Evolutionary conservation across 2,329 filamentous ascomycete genomes (phyloP).

Genomic region (Cladophialophora immunda): DNA sequence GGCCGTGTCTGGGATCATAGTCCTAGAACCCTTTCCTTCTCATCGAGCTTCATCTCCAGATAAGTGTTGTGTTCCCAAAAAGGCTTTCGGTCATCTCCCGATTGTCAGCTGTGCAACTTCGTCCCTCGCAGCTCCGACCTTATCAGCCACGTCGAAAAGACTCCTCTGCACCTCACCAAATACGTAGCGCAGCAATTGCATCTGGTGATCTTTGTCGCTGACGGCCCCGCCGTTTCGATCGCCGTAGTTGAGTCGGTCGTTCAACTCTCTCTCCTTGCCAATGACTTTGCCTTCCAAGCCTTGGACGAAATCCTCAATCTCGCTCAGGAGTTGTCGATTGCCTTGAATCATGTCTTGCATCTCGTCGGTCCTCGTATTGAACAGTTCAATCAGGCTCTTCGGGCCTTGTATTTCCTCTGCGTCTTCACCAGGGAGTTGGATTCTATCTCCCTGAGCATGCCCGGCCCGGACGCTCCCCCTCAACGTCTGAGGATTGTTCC

Average conservation of each 20-base stretch:
- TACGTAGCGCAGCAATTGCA: conserved; percentile 57
- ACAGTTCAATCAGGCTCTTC: conserved; percentile 69
- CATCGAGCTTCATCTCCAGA: background rate
- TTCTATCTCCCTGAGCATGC: conserved; percentile 49
- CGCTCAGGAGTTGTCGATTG: conserved; percentile 67
- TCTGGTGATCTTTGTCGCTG: conserved; percentile 55
- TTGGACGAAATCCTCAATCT: conserved; percentile 72
- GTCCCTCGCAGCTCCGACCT: conserved; percentile 68
- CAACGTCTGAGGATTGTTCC: conserved; percentile 43
- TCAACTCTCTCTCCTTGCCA: conserved; percentile 50
- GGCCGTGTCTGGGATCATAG: background rate
- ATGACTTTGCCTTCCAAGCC: conserved; percentile 65
- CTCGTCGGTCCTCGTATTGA: conserved; percentile 69
- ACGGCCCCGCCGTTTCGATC: conserved; percentile 51
- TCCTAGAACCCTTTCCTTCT: background rate
- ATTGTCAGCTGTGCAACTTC: conserved; percentile 65
- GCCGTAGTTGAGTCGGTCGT: conserved; percentile 68
- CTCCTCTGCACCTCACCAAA: conserved; percentile 72
- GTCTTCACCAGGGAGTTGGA: conserved; percentile 58
- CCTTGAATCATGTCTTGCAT: conserved; percentile 66
- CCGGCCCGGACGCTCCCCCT: conserved; percentile 46
- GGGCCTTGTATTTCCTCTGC: conserved; percentile 57
- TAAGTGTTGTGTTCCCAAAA: background rate
- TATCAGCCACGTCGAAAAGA: conserved; percentile 69
- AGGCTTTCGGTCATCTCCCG: conserved; percentile 41